A percentile compares a stretch with the other conserved stretches of the same genome.
Conservation (phyloP, 345 rosid genomes). For the Eucalyptus marginata region DNA sequence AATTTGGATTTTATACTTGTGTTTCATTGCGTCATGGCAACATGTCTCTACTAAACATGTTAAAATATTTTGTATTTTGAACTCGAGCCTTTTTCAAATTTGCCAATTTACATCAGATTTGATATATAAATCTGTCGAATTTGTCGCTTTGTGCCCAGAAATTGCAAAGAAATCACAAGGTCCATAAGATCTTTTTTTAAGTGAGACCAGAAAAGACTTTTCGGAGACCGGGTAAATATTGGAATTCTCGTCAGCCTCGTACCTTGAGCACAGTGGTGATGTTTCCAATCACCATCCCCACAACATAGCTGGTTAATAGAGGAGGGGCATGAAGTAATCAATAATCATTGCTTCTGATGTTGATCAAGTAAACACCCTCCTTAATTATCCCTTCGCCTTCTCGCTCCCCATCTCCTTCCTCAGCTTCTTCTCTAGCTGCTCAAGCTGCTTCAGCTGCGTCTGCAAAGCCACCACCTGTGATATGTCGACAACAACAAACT, state of each 20-base stretch:
- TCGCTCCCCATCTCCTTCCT: not conserved
- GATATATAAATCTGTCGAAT: not conserved
- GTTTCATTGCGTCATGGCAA: not conserved
- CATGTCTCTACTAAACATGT: not conserved
- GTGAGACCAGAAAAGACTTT: not conserved
- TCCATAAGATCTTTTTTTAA: not conserved
- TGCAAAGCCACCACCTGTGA: slow-evolving; percentile 2
- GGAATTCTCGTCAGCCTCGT: too few relatives aligned
- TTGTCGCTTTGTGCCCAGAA: not conserved
- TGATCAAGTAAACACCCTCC: not conserved
- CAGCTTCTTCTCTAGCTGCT: not conserved
- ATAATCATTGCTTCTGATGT: not conserved
- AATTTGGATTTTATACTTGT: not conserved
- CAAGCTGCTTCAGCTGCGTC: not conserved
- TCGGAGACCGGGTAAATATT: too few relatives aligned
- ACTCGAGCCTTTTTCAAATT: not conserved
- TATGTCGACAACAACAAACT: not conserved
- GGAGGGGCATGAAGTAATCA: not conserved
- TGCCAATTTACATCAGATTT: not conserved
- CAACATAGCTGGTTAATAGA: not conserved
- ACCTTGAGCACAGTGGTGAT: not conserved
- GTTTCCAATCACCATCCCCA: slow-evolving; percentile 1
- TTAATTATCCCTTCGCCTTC: not conserved
- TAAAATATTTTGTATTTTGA: not conserved
- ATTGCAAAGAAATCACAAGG: not conserved